phyloP scores from a whole-genome alignment of 495 filamentous ascomycete species.

The Daldinia grandis region DNA sequence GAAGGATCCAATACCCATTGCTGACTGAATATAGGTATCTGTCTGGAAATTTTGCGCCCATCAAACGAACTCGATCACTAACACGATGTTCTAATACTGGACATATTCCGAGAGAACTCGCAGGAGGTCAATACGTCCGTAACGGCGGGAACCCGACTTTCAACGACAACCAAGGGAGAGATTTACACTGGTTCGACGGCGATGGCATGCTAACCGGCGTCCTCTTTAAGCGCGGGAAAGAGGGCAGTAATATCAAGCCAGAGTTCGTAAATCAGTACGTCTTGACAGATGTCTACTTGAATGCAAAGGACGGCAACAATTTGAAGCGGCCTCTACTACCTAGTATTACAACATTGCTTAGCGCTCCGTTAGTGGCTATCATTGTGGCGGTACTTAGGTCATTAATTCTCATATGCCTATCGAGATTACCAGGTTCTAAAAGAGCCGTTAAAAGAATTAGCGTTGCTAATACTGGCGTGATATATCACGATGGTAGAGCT shows the following conservation, averaged over 20 bases:
- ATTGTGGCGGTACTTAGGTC: conserved; percentile 59
- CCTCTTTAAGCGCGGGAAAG: conserved; percentile 55
- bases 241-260: conserved; percentile 52
- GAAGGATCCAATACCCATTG: neutral
- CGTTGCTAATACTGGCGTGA: conserved; percentile 68
- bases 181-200: conserved; percentile 75
- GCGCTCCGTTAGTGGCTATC: conserved; percentile 57
- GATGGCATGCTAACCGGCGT: conserved; percentile 76
- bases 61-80: conserved; percentile 57
- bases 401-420: conserved; percentile 61
- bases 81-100: conserved; percentile 63
- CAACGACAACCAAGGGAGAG: conserved; percentile 63
- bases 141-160: conserved; percentile 73
- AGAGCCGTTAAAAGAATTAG: conserved; percentile 67
- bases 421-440: conserved; percentile 61
- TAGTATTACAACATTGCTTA: conserved; percentile 68
- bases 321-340: conserved; percentile 63
- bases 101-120: conserved; percentile 64
- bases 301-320: conserved; percentile 52
- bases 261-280: conserved; percentile 72
- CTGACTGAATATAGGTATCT: conserved; percentile 51
- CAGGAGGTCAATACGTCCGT: conserved; percentile 72
- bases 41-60: conserved; percentile 70
- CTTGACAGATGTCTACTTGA: conserved; percentile 68
- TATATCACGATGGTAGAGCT: conserved; percentile 71